Percentiles rank a stretch among this genome's conserved stretches.
Conservation (phyloP, 148 eudicot genomes). For the Mesembryanthemum crystallinum region DNA sequence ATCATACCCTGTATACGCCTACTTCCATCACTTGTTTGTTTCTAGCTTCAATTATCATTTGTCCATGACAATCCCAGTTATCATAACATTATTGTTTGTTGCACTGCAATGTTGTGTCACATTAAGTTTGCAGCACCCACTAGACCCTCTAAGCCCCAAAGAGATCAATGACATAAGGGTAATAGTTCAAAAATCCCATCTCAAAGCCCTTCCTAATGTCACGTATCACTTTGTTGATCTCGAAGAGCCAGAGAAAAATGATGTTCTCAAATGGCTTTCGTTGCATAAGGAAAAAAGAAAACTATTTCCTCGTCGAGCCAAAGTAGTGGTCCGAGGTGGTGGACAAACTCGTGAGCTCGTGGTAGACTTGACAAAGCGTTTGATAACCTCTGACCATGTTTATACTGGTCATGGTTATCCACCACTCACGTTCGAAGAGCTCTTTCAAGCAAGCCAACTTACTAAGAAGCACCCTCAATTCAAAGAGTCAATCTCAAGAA, state of each 20-base stretch:
- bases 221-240: conserved; percentile 76
- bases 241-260: conserved; percentile 70
- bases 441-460: conserved; percentile 46
- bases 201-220: conserved; percentile 38
- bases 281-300: background rate
- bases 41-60: background rate
- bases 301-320: conserved; percentile 57
- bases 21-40: too few species aligned
- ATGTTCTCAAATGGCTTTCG: conserved; percentile 54
- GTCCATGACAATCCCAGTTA: conserved; percentile 11
- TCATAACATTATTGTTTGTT: background rate
- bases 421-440: conserved; percentile 55
- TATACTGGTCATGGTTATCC: conserved; percentile 71
- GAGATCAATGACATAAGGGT: conserved; percentile 50
- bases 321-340: conserved; percentile 56
- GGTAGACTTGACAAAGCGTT: conserved; percentile 41
- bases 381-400: conserved; percentile 43
- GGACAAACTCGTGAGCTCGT: conserved; percentile 57
- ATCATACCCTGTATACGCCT: too few species aligned
- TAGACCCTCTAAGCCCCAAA: conserved; percentile 65
- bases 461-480: conserved; percentile 38
- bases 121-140: conserved; percentile 44
- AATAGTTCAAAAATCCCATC: conserved; percentile 47
- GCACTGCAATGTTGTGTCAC: conserved; percentile 1
- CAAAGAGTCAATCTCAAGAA: conserved; percentile 42